Conservation (phyloP, 306 rosid species). For the Rubus idaeus region DNA sequence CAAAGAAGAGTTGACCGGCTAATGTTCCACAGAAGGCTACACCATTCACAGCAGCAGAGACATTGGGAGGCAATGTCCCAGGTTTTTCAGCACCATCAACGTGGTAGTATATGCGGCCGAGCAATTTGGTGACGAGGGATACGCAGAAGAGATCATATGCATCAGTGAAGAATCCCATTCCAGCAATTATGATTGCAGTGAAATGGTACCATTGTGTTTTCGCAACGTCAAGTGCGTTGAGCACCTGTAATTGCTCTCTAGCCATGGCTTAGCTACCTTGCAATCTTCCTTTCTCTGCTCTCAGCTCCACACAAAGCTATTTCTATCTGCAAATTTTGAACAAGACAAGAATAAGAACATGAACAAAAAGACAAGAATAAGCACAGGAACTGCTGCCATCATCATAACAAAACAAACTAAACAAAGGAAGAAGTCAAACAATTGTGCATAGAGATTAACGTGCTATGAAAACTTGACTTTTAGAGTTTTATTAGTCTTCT, state of each 20-base stretch:
- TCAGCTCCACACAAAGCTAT: not conserved
- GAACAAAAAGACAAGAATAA: not conserved
- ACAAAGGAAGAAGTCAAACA: not conserved
- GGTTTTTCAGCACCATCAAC: constrained; percentile 56
- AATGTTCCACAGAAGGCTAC: constrained; percentile 72
- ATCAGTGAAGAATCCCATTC: constrained; percentile 90
- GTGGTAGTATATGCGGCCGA: constrained; percentile 72
- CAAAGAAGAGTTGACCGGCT: constrained; percentile 73
- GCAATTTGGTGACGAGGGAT: constrained; percentile 70
- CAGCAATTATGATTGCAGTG: constrained; percentile 65
- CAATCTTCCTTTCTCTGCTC: not conserved
- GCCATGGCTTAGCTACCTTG: constrained; percentile 37
- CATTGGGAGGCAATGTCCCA: constrained; percentile 66
- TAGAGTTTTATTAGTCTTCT: not conserved
- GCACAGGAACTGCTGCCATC: not conserved
- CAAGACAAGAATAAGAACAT: not conserved
- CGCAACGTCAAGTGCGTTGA: constrained; percentile 61
- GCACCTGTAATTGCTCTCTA: constrained; percentile 48
- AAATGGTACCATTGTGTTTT: constrained; percentile 84
- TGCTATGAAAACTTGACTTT: not conserved
- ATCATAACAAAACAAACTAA: not conserved
- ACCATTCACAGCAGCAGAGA: constrained; percentile 69
- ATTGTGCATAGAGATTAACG: not conserved
- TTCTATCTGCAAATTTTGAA: constrained; percentile 5
- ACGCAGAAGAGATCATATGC: constrained; percentile 76